Conservation (phyloP, 1,284 basidiomycete genomes). For the Ustilago trichophora region DNA sequence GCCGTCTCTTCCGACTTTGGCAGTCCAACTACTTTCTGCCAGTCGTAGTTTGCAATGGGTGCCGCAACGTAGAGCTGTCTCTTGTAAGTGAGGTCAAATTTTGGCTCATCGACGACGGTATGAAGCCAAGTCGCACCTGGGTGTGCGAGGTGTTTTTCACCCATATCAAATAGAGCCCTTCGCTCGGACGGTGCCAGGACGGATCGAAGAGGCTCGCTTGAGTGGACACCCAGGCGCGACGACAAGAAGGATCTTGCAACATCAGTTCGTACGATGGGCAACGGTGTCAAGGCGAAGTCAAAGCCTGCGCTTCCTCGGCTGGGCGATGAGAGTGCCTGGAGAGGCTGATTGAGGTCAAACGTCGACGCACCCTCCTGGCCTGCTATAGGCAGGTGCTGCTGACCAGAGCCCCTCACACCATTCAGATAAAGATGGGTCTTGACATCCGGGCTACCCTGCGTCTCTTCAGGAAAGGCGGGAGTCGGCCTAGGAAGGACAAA, state of each 20-base stretch:
- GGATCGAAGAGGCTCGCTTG: not conserved
- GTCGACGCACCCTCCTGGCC: no score
- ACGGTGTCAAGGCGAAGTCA: no score
- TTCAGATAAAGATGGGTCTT: not conserved
- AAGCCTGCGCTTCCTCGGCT: no score
- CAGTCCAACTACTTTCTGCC: not conserved
- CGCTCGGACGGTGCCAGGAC: not conserved
- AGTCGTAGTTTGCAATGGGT: not conserved
- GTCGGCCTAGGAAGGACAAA: no score
- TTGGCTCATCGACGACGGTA: slow-evolving; percentile 12
- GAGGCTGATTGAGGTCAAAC: not conserved
- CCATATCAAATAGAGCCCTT: not conserved
- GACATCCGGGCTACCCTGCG: not conserved
- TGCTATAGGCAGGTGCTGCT: not conserved
- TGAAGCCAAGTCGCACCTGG: slow-evolving; percentile 1
- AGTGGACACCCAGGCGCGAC: not conserved
- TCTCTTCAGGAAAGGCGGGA: no score
- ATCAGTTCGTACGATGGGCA: slow-evolving; percentile 1
- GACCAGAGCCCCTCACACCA: not conserved
- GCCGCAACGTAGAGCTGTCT: slow-evolving; percentile 10
- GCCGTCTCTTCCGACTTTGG: not conserved
- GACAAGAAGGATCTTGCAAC: slow-evolving; percentile 2
- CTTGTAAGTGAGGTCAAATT: slow-evolving; percentile 6
- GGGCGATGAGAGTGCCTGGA: no score
- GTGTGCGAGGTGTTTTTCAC: not conserved